A percentile compares a stretch with the other conserved stretches of the same genome.
These are phyloP conservation scores for Pelargonium australe DNA, from an alignment of 441 rosid species.

Conservation along the genomic window DNA sequence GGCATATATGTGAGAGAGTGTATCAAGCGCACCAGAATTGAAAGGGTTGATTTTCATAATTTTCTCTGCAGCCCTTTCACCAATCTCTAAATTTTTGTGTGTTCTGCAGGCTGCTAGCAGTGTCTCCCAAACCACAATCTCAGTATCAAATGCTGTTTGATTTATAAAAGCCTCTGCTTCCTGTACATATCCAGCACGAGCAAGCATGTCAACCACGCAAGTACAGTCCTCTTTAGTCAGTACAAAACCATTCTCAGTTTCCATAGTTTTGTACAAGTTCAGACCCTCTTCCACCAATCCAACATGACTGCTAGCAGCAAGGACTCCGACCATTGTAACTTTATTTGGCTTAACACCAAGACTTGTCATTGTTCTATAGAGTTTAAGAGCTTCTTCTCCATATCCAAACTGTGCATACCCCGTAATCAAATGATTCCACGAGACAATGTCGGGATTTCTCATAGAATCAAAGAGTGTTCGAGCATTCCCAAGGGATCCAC, in stretches of 20 bases:
- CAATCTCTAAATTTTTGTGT: conserved; percentile 36
- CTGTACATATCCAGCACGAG: conserved; percentile 47
- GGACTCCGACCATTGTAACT: conserved; percentile 43
- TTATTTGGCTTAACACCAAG: conserved; percentile 30
- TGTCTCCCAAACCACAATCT: conserved; percentile 47
- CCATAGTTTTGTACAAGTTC: conserved; percentile 38
- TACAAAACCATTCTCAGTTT: conserved; percentile 29
- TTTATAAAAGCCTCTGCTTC: conserved; percentile 45
- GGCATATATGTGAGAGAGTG: conserved; percentile 41
- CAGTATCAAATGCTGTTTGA: conserved; percentile 37
- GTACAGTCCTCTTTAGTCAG: conserved; percentile 48
- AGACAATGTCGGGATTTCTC: conserved; percentile 40
- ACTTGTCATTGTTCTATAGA: conserved; percentile 40
- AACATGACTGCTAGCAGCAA: conserved; percentile 55
- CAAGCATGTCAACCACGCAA: conserved; percentile 52
- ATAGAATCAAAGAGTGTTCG: conserved; percentile 32
- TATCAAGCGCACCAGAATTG: conserved; percentile 44
- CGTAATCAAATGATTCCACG: conserved; percentile 47
- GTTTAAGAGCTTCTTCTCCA: conserved; percentile 46
- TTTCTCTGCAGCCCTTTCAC: conserved; percentile 41
- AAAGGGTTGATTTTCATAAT: conserved; percentile 43
- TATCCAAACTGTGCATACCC: conserved; percentile 56
- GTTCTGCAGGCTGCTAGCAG: conserved; percentile 52
- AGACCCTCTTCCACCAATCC: conserved; percentile 47
- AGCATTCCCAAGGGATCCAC: conserved; percentile 45